Base-by-base conservation (phyloP, 176 grass and related monocot species). In the Musa acuminata region DNA sequence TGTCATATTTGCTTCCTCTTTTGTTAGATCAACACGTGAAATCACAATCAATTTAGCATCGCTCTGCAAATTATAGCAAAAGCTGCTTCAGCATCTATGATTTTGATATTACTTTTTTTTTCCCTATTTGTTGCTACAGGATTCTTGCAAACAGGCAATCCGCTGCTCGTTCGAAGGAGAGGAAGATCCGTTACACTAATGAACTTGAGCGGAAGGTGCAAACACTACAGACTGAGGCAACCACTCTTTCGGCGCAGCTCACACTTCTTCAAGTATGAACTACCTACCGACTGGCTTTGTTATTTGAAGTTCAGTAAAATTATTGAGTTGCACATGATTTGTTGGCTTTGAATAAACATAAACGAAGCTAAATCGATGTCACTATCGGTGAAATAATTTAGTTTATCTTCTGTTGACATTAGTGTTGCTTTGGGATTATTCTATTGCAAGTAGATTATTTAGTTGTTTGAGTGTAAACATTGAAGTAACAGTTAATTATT, bases 171-270 rank as follows among this genome's bases (percentile, higher is more conserved):
- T 95, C 96, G 29, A 99, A 99, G 82, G 96, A 99, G 73, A 89
- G 91, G 91, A 99, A 99, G 83, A 84, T 91, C 71, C 89, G 84
- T 76, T 94, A 99, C 82, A 91, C 91, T 9, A 14, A 80, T 51
- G 96, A 99, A 87, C 86, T 99, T 55, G 96, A 99, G 80, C 86
- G 82, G 88, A 99, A 95, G 86, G 86, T 99, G 64, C 96, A 95
- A 76, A 99, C 96, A 13, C 96, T 99, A 84, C 96, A 99, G 84
- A 89, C 88, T 1, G 96, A 99, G 80, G 96, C 96, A 1, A 99
- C 96, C 43, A 95, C 96, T 16, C 96, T 99, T 52, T 99, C 96
- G 1, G 91, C 96, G 24, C 96, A 99, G 79, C 85, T 99, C 79
- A 99, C 96, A 17, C 84, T 95, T 75, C 78, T 99, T 73, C 96